A percentile compares a stretch with the other conserved stretches of the same genome.
phyloP scores from a whole-genome alignment of 331 rosid species.

The Malus hybrid region DNA sequence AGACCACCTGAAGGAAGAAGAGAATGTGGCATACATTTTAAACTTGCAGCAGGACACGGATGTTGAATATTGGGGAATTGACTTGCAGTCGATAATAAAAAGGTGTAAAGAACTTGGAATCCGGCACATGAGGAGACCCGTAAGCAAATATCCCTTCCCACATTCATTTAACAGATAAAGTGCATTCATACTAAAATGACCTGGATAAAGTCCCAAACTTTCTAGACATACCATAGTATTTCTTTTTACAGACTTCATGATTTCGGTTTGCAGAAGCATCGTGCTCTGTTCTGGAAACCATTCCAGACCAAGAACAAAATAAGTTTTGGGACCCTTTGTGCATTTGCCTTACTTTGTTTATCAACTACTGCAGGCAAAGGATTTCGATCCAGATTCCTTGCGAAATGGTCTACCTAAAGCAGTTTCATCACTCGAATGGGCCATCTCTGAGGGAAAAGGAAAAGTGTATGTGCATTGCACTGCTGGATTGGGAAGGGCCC shows the following conservation, averaged over 20 bases:
- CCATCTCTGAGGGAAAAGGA: slow-evolving; percentile 73
- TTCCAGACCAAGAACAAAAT: neutral
- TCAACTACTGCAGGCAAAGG: slow-evolving; percentile 52
- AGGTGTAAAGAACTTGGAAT: slow-evolving; percentile 56
- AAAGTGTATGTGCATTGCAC: slow-evolving; percentile 83
- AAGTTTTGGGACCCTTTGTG: neutral
- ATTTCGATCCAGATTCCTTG: slow-evolving; percentile 86
- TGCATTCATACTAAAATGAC: neutral
- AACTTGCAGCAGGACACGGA: slow-evolving; percentile 92
- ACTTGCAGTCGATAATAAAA: slow-evolving; percentile 48
- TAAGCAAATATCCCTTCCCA: slow-evolving; percentile 20
- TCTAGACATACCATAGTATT: neutral
- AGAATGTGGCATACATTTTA: slow-evolving; percentile 77
- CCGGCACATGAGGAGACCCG: slow-evolving; percentile 84
- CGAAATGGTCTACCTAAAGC: slow-evolving; percentile 74
- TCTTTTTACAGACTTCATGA: neutral
- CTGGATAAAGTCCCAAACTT: neutral
- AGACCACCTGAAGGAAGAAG: slow-evolving; percentile 62
- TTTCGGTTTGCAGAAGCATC: neutral
- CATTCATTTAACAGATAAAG: neutral
- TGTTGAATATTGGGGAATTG: slow-evolving; percentile 82
- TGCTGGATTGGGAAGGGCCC: slow-evolving; percentile 95
- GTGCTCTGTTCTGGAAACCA: neutral
- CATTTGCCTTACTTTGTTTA: neutral
- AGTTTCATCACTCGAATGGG: slow-evolving; percentile 89